Conservation (phyloP, 495 filamentous ascomycete genomes). For the Penicillium manginii region DNA sequence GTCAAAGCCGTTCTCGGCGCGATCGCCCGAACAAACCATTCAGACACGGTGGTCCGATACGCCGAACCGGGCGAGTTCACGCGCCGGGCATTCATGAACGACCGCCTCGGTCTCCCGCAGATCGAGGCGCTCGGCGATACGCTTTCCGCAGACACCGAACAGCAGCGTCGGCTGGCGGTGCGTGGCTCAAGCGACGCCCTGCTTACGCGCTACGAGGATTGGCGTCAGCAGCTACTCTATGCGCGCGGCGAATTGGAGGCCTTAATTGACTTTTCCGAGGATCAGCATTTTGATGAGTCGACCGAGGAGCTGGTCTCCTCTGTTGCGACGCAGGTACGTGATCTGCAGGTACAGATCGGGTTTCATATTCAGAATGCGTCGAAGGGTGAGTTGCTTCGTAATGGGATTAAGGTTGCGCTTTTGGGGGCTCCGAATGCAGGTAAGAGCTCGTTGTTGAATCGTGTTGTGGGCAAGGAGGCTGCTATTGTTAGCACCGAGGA, state of each 20-base stretch:
- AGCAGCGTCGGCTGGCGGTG: constrained; percentile 85
- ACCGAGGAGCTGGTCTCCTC: constrained; percentile 69
- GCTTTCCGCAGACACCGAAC: constrained; percentile 86
- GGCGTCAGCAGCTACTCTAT: constrained; percentile 76
- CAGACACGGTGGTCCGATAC: constrained; percentile 65
- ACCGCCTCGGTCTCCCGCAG: constrained; percentile 85
- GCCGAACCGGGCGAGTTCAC: constrained; percentile 98
- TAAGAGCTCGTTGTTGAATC: constrained; percentile 92
- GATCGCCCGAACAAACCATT: constrained; percentile 56
- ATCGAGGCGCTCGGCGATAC: constrained; percentile 89
- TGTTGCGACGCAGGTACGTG: constrained; percentile 64
- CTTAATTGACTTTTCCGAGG: constrained; percentile 94
- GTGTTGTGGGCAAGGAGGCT: constrained; percentile 88
- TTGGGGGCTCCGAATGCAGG: constrained; percentile 93
- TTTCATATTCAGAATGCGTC: constrained; percentile 75
- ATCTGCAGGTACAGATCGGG: constrained; percentile 62
- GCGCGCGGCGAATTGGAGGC: constrained; percentile 93
- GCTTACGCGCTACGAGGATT: constrained; percentile 79
- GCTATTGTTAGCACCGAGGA: constrained; percentile 92
- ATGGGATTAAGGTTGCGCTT: constrained; percentile 83
- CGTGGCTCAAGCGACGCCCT: constrained; percentile 72
- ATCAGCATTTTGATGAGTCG: constrained; percentile 94
- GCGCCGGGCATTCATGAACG: constrained; percentile 85
- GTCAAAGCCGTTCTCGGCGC: constrained; percentile 82
- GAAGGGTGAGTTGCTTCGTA: constrained; percentile 81